These are phyloP conservation scores for Cercophora sp. DNA, from an alignment of 495 filamentous ascomycete species.

Conservation along the genomic window DNA sequence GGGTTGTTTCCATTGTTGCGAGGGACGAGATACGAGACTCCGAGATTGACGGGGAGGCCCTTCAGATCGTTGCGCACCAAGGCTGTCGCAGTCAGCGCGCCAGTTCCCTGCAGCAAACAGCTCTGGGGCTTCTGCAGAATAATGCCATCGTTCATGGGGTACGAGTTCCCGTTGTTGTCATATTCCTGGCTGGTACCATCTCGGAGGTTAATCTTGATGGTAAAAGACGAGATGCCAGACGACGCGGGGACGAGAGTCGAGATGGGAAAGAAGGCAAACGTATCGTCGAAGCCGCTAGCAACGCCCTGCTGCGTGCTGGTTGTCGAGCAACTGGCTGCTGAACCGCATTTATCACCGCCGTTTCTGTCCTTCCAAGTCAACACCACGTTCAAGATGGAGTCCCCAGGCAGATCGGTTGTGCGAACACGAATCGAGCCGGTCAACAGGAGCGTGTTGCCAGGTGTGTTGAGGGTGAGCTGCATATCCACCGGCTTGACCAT, in stretches of 20 bases:
- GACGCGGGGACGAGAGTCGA: slow-evolving; percentile 31
- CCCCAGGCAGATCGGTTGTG: slow-evolving; percentile 33
- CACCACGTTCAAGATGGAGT: slow-evolving; percentile 46
- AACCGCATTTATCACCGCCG: slow-evolving; percentile 75
- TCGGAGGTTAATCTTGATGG: slow-evolving; percentile 35
- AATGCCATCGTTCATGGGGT: slow-evolving; percentile 41
- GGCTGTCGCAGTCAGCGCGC: slow-evolving; percentile 38
- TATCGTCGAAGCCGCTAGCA: slow-evolving; percentile 55
- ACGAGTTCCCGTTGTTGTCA: slow-evolving; percentile 47
- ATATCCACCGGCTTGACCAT: slow-evolving; percentile 55
- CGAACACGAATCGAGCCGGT: slow-evolving; percentile 42
- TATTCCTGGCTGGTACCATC: slow-evolving; percentile 37
- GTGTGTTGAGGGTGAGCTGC: slow-evolving; percentile 39
- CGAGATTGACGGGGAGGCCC: slow-evolving; percentile 37
- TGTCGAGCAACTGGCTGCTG: slow-evolving; percentile 37
- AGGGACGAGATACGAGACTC: slow-evolving; percentile 48
- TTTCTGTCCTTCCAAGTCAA: slow-evolving; percentile 90
- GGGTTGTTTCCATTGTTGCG: slow-evolving; percentile 38
- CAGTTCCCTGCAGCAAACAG: slow-evolving; percentile 39
- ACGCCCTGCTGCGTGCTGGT: slow-evolving; percentile 43
- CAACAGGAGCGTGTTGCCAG: slow-evolving; percentile 34
- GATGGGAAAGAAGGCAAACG: slow-evolving; percentile 50
- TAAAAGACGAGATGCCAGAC: slow-evolving; percentile 46
- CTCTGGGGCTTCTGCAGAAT: slow-evolving; percentile 45
- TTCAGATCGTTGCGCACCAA: slow-evolving; percentile 49